Evolutionary conservation across 2,329 filamentous ascomycete species (phyloP).

Genomic region (Fusarium continuum): DNA sequence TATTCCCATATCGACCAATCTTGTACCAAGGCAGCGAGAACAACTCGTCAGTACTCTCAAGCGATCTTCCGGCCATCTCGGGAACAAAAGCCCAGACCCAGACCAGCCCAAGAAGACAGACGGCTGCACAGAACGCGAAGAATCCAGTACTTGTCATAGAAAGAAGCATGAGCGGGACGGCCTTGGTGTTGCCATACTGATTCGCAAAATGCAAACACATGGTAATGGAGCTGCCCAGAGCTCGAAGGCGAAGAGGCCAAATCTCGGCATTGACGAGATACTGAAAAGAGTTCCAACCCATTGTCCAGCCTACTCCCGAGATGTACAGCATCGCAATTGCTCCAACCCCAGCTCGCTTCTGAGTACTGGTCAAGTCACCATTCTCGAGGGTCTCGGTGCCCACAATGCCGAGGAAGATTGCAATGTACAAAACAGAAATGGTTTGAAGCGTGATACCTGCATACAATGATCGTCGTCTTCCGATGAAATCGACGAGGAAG

Average conservation of each 20-base stretch:
- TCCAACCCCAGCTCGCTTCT: slow-evolving; percentile 11
- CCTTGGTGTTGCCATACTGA: slow-evolving; percentile 20
- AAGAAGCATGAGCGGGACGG: slow-evolving; percentile 8
- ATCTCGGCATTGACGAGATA: slow-evolving; percentile 21
- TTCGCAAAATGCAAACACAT: slow-evolving; percentile 20
- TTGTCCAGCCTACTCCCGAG: slow-evolving; percentile 12
- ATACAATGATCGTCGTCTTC: slow-evolving; percentile 1
- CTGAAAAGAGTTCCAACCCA: slow-evolving; percentile 12
- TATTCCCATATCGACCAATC: slow-evolving; percentile 61
- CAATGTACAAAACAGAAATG: slow-evolving; percentile 8
- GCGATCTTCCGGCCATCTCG: slow-evolving; percentile 66
- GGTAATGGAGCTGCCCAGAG: slow-evolving; percentile 8
- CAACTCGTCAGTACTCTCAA: slow-evolving; percentile 70
- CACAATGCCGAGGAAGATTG: slow-evolving; percentile 8
- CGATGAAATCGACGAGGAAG: slow-evolving; percentile 22
- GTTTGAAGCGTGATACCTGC: slow-evolving; percentile 13
- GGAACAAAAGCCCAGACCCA: slow-evolving; percentile 74
- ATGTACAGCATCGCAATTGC: slow-evolving; percentile 13
- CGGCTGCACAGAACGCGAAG: slow-evolving; percentile 16
- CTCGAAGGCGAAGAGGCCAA: slow-evolving; percentile 18
- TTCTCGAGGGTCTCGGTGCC: slow-evolving; percentile 3
- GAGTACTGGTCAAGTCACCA: slow-evolving; percentile 5
- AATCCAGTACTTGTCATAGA: slow-evolving; percentile 6
- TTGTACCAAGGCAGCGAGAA: slow-evolving; percentile 74
- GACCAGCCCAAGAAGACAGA: slow-evolving; percentile 55